Conservation (phyloP, 2,329 filamentous ascomycete species). For the Stemphylium vesicarium region DNA sequence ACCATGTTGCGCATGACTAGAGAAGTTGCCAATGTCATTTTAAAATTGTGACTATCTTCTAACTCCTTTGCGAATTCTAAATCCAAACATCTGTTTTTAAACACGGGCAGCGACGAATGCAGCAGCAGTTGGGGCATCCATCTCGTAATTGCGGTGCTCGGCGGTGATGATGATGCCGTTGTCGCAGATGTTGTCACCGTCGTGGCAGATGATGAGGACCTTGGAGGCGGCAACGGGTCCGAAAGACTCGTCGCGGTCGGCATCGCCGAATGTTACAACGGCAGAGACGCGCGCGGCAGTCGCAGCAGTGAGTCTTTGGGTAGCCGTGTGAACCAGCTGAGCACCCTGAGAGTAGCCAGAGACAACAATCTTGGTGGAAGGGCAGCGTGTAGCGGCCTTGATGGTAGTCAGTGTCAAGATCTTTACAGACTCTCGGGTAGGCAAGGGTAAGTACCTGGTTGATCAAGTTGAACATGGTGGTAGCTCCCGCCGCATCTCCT, state of each 20-base stretch:
- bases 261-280: slow-evolving; percentile 49
- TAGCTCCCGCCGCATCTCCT: slow-evolving; percentile 54
- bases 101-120: slow-evolving; percentile 29
- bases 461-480: slow-evolving; percentile 51
- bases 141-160: slow-evolving; percentile 34
- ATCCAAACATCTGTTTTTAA: neutral
- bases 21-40: too few species aligned
- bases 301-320: slow-evolving; percentile 35
- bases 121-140: slow-evolving; percentile 31
- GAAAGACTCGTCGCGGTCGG: slow-evolving; percentile 41
- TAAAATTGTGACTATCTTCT: too few species aligned
- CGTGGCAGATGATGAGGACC: slow-evolving; percentile 45
- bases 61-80: too few species aligned
- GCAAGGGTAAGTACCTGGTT: slow-evolving; percentile 38
- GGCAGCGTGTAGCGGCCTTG: slow-evolving; percentile 32
- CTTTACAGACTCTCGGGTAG: neutral
- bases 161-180: slow-evolving; percentile 33
- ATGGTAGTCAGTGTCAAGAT: neutral
- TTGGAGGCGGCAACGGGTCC: slow-evolving; percentile 38
- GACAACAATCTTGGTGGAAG: slow-evolving; percentile 39
- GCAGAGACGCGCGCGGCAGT: slow-evolving; percentile 30
- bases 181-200: slow-evolving; percentile 45
- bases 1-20: too few species aligned
- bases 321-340: slow-evolving; percentile 55
- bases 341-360: slow-evolving; percentile 48